Evolutionary conservation across 2,329 filamentous ascomycete species (phyloP).

Genomic region (Colletotrichum liriopes): DNA sequence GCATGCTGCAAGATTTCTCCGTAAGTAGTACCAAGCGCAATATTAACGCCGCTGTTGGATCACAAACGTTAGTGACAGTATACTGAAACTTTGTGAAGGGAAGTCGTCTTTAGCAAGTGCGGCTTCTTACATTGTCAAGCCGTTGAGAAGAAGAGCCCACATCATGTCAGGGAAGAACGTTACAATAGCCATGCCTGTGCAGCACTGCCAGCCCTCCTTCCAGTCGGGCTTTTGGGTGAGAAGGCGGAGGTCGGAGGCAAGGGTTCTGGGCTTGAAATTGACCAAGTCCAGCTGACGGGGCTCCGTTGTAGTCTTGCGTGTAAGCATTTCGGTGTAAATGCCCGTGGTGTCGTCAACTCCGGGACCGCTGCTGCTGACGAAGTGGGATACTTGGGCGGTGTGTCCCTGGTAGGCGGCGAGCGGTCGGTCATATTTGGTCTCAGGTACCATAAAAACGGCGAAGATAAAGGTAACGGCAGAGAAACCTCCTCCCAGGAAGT

Average conservation of each 20-base stretch:
- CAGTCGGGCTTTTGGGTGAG: slow-evolving; percentile 58
- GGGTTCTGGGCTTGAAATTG: slow-evolving; percentile 55
- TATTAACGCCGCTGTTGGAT: slow-evolving; percentile 55
- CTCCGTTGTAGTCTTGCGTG: slow-evolving; percentile 26
- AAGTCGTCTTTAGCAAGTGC: neutral
- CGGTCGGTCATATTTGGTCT: slow-evolving; percentile 59
- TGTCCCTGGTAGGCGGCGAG: slow-evolving; percentile 55
- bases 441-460: slow-evolving; percentile 58
- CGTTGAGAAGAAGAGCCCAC: slow-evolving; percentile 57
- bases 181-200: slow-evolving; percentile 50
- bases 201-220: slow-evolving; percentile 47
- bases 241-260: slow-evolving; percentile 54
- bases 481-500: slow-evolving; percentile 57
- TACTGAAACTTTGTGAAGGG: slow-evolving; percentile 23
- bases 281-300: slow-evolving; percentile 52
- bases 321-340: slow-evolving; percentile 41
- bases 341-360: slow-evolving; percentile 41
- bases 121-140: slow-evolving; percentile 29
- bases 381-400: slow-evolving; percentile 37
- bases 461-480: slow-evolving; percentile 52
- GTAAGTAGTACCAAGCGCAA: slow-evolving; percentile 61
- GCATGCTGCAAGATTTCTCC: slow-evolving; percentile 52
- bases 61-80: slow-evolving; percentile 48
- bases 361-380: slow-evolving; percentile 42
- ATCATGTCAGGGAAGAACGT: slow-evolving; percentile 59